Conservation (phyloP, 2,329 filamentous ascomycete species). For the Botrytis paeoniae region DNA sequence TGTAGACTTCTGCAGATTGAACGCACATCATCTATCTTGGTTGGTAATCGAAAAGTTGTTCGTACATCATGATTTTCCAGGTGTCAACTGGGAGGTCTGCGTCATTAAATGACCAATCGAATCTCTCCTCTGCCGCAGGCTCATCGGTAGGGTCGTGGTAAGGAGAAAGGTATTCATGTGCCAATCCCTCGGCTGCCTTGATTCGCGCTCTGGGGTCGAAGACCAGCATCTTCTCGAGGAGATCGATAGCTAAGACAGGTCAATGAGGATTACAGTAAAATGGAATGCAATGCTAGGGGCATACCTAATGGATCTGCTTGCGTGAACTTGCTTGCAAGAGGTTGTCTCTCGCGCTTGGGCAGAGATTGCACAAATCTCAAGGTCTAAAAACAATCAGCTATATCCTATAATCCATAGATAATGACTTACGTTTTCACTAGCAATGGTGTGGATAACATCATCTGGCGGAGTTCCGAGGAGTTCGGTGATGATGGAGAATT, state of each 20-base stretch:
- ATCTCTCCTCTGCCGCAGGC: slow-evolving; percentile 93
- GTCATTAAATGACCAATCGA: slow-evolving; percentile 99
- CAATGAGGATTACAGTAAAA: slow-evolving; percentile 27
- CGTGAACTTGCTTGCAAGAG: slow-evolving; percentile 85
- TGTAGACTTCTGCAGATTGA: slow-evolving; percentile 14
- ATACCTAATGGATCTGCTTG: slow-evolving; percentile 84
- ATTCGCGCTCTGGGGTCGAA: slow-evolving; percentile 98
- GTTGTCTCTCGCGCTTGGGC: slow-evolving; percentile 88
- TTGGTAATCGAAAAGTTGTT: slow-evolving; percentile 36
- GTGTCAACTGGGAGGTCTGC: slow-evolving; percentile 95
- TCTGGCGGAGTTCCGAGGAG: slow-evolving; percentile 93
- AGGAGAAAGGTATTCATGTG: slow-evolving; percentile 88
- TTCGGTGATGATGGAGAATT: slow-evolving; percentile 99
- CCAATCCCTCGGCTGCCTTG: slow-evolving; percentile 79
- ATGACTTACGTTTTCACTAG: slow-evolving; percentile 83
- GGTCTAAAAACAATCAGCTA: slow-evolving; percentile 57
- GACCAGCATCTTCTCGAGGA: slow-evolving; percentile 94
- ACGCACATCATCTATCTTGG: slow-evolving; percentile 18
- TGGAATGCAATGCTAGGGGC: not conserved
- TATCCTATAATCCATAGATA: slow-evolving; percentile 1
- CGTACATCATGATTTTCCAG: slow-evolving; percentile 99
- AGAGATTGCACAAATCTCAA: slow-evolving; percentile 96
- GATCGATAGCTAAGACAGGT: slow-evolving; percentile 69
- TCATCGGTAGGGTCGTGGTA: slow-evolving; percentile 98
- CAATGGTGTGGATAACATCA: slow-evolving; percentile 98